Conservation (phyloP, 83 land plant genomes). For the Diphasiastrum complanatum region DNA sequence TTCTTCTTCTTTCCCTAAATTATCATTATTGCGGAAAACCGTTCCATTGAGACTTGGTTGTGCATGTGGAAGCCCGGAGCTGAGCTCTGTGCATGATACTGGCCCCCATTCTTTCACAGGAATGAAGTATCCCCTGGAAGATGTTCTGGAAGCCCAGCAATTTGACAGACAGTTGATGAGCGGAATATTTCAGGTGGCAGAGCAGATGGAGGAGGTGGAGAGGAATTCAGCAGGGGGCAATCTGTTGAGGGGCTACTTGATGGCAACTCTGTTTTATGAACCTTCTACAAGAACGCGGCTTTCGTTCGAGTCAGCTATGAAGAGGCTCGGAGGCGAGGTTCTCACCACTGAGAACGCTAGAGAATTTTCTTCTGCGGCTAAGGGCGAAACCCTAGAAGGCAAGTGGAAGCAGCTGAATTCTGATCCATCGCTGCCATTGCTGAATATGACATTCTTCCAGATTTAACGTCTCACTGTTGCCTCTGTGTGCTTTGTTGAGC, state of each 20-base stretch:
- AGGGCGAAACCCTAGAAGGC: conserved; percentile 99
- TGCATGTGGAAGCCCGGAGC: too few relatives aligned
- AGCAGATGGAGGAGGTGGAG: conserved; percentile 78
- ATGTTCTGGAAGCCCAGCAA: conserved; percentile 90
- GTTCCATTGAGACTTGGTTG: too few relatives aligned
- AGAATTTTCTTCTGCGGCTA: conserved; percentile 96
- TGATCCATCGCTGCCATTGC: too few relatives aligned
- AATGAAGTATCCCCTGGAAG: conserved; percentile 60
- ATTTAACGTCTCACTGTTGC: too few relatives aligned
- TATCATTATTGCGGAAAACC: too few relatives aligned
- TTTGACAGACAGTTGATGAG: conserved; percentile 65
- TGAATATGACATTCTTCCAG: too few relatives aligned
- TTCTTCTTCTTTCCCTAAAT: too few relatives aligned
- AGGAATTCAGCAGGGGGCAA: conserved; percentile 52
- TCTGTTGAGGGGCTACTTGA: conserved; percentile 69
- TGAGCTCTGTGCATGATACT: too few relatives aligned
- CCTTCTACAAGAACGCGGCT: conserved; percentile 97
- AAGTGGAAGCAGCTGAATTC: not conserved
- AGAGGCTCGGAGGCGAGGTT: conserved; percentile 91
- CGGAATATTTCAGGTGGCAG: conserved; percentile 81
- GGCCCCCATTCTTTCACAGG: conserved; percentile 17
- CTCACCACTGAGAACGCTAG: conserved; percentile 94
- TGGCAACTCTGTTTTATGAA: conserved; percentile 97
- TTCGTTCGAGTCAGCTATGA: conserved; percentile 98
- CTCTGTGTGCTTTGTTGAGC: too few relatives aligned